Base-by-base conservation (phyloP, 2,329 filamentous ascomycete genomes). In the Neopestalotiopsis clavispora region DNA sequence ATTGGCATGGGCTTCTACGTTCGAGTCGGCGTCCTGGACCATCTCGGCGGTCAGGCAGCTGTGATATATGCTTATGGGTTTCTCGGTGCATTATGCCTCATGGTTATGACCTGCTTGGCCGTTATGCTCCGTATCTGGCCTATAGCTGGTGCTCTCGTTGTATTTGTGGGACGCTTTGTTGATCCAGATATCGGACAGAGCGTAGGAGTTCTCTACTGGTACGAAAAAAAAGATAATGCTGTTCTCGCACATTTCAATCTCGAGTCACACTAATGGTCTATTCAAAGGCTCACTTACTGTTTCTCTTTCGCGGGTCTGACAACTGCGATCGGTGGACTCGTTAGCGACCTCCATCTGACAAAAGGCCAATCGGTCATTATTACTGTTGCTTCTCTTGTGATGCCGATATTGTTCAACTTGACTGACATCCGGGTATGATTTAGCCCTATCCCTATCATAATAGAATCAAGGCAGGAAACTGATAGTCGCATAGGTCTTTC, bases 1-100 rank as follows among this genome's bases (percentile, higher is more conserved):
- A 62, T 62, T 28, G 59, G 59, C 1, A 62, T 62, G 59, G 59
- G 59, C 4, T 20, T 62, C 59, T 62, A 62, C 4, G 32, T 62
- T 3, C 23, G 59, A 14, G 30, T 28, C 10, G 59, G 59, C 6
- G 17, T 14, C 5, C 38, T 62, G 3, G 23, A 34, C 2, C 7
- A 13, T 14, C 12, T 45, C 4, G 42, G 42, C 4, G 42, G 42
- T 3, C 17, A 13, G 3, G 42, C 42, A 4, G 42, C 42, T 14
- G 42, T 45, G 1, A 4, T 45, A 7, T 45, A 45, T 17, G 12
- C 42, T 1, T 45, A 14, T 45, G 42, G 12, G 1, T 45, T 45
- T 9, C 12, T 45, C 2, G 42, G 42, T 1, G 17, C 17, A 17
- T 13, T 45, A 14, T 14, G 12, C 14, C 17, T 17, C 4, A 4